phyloP scores from a whole-genome alignment of 805 yeast genomes.

The Starmerella scarabaei region DNA sequence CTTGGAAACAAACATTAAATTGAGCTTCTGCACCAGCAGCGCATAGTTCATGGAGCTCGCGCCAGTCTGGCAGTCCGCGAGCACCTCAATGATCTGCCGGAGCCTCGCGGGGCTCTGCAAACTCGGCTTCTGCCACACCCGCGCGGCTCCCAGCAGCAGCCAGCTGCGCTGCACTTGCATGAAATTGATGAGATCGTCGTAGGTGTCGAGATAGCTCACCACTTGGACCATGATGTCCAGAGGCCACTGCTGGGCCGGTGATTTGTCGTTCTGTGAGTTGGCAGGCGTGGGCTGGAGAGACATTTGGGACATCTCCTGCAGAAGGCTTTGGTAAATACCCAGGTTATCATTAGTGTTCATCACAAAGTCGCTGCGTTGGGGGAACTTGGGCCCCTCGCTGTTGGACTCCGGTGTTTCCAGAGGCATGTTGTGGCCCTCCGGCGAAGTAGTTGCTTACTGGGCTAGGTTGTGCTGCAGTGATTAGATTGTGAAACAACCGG shows the following conservation, averaged over 20 bases:
- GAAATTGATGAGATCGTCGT: slow-evolving; percentile 22
- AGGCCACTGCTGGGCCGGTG: slow-evolving; percentile 26
- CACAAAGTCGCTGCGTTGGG: too few relatives aligned
- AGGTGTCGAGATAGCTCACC: slow-evolving; percentile 15
- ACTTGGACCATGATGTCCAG: slow-evolving; percentile 30
- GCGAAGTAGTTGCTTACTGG: too few relatives aligned
- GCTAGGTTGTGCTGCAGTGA: too few relatives aligned
- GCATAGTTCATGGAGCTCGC: slow-evolving; percentile 25
- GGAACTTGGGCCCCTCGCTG: too few relatives aligned
- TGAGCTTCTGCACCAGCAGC: slow-evolving; percentile 60
- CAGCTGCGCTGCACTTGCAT: slow-evolving; percentile 68
- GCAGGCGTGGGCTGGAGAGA: too few relatives aligned
- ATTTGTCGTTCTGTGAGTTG: not conserved
- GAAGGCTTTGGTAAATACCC: too few relatives aligned
- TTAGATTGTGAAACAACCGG: too few relatives aligned
- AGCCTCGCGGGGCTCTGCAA: not conserved
- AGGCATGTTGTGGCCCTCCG: too few relatives aligned
- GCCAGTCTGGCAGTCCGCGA: not conserved
- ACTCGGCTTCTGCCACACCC: slow-evolving; percentile 54
- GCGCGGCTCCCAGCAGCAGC: slow-evolving; percentile 68
- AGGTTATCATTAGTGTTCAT: too few relatives aligned
- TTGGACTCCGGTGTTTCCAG: too few relatives aligned
- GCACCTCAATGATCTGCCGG: not conserved
- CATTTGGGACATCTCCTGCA: too few relatives aligned
- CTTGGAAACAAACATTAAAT: slow-evolving; percentile 60